A percentile compares a stretch with the other conserved stretches of the same genome.
phyloP scores from a whole-genome alignment of 73 alveolate genomes.

The Paramecium primaurelia region DNA sequence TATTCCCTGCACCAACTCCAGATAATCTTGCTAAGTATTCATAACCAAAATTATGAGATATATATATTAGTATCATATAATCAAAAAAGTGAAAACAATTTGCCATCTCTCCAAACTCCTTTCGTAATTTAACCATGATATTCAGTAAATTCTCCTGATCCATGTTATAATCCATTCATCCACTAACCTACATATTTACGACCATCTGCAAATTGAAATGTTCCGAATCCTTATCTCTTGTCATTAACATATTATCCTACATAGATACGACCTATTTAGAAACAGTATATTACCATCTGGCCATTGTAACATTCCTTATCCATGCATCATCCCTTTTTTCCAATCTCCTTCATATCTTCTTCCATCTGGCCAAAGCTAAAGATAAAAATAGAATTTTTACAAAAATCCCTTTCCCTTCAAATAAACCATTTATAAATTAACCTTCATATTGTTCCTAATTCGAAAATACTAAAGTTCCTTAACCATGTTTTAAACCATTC shows the following conservation, averaged over 20 bases:
- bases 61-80: not conserved
- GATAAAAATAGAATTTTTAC: not conserved
- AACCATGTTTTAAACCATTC: not conserved
- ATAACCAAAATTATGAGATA: slow-evolving; percentile 72
- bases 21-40: slow-evolving; percentile 79
- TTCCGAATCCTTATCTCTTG: slow-evolving; percentile 21
- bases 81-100: not conserved
- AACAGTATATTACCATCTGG: not conserved
- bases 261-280: not conserved
- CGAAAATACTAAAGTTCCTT: not conserved
- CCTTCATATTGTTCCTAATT: slow-evolving; percentile 12
- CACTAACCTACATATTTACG: not conserved
- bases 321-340: slow-evolving; percentile 31
- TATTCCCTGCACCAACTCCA: slow-evolving; percentile 90
- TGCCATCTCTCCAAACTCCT: slow-evolving; percentile 33
- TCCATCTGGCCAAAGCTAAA: slow-evolving; percentile 36
- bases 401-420: slow-evolving; percentile 1
- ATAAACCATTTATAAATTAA: not conserved
- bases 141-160: slow-evolving; percentile 5
- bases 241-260: not conserved
- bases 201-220: slow-evolving; percentile 30
- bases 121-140: not conserved
- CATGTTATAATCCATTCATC: slow-evolving; percentile 28
- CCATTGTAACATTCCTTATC: not conserved
- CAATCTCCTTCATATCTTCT: slow-evolving; percentile 36